phyloP scores from a whole-genome alignment of 164 flowering plant genomes.

The Warburgia ugandensis region DNA sequence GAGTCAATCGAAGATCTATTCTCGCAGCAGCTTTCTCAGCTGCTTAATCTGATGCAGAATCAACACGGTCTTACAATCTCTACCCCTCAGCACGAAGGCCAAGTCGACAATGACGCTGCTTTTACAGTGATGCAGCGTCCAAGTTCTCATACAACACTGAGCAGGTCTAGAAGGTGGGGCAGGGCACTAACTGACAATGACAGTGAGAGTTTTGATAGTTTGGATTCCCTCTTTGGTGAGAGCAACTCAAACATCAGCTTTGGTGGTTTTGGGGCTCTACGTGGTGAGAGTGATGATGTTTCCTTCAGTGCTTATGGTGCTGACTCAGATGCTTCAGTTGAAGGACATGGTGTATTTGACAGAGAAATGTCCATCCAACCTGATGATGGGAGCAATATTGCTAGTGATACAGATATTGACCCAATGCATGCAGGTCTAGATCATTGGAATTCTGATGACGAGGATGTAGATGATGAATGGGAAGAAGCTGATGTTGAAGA shows the following conservation, averaged over 20 bases:
- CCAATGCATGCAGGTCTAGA: conserved; percentile 80
- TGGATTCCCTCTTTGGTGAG: conserved; percentile 67
- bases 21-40: conserved; percentile 54
- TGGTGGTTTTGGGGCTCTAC: conserved; percentile 38
- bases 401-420: conserved; percentile 80
- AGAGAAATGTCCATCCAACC: conserved; percentile 35
- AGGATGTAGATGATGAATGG: conserved; percentile 47
- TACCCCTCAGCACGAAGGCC: conserved; percentile 27
- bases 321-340: conserved; percentile 70
- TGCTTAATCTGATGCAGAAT: conserved; percentile 44
- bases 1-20: conserved; percentile 60
- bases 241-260: conserved; percentile 63
- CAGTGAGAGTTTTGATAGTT: conserved; percentile 57
- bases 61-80: conserved; percentile 19
- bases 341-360: conserved; percentile 43
- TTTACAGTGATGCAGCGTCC: conserved; percentile 24
- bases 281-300: conserved; percentile 53
- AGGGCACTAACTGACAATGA: conserved; percentile 61
- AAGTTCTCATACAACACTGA: conserved; percentile 56
- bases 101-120: conserved; percentile 21
- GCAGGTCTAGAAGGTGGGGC: conserved; percentile 69
- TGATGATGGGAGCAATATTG: conserved; percentile 37
- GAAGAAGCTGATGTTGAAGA: conserved; percentile 39
- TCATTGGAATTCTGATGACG: conserved; percentile 62
- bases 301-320: conserved; percentile 64